Evolutionary conservation across 441 rosid genomes (phyloP), one percentile per base, ranked within the genome.

Genomic region (Theobroma grandiflorum): DNA sequence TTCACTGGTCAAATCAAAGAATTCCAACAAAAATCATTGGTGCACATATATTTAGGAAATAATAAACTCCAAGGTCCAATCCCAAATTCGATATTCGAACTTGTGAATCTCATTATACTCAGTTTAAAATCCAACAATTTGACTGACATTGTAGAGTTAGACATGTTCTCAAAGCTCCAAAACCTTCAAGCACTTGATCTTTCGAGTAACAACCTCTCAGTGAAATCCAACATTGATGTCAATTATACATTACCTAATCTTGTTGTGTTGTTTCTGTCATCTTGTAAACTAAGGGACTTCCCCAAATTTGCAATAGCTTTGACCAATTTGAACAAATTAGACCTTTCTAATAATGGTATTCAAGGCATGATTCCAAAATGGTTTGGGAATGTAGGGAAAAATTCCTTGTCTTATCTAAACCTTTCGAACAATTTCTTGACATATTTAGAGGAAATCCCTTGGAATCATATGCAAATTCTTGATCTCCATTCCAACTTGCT

Each of bases 211-310:
- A 3, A 40, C 42, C 42, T 40, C 1, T 40, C 42, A 40, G 42
- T 40, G 6, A 40, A n/a, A n/a, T 11, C 59, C 59, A 4, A 53
- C 15, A 11, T 11, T 0, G 15, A 11, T 53, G 58, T 43, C 65
- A 77, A 61, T 61, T 53, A 53, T 26, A 72, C 45, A 26, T 73
- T 71, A 31, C 81, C 79, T 4, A 49, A 55, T 4, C 42, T 79
- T 11, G 14, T 45, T 11, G 14, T 6, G 20, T 22, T 87, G 49
- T 77, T 40, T n/a, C 79, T 84, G 76, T 69, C 80, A 18, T 63
- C 80, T 14, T 84, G 87, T 77, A 81, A 84, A 55, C 47, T 84
- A 33, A 72, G 16, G 5, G 68, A 69, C 61, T 79, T 87, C 31
- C 89, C 85, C 2, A 66, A 50, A 11, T 84, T 82, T 70, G 35